Evolutionary conservation across 148 eudicot species (phyloP).

Genomic region (Oxyria digyna): DNA sequence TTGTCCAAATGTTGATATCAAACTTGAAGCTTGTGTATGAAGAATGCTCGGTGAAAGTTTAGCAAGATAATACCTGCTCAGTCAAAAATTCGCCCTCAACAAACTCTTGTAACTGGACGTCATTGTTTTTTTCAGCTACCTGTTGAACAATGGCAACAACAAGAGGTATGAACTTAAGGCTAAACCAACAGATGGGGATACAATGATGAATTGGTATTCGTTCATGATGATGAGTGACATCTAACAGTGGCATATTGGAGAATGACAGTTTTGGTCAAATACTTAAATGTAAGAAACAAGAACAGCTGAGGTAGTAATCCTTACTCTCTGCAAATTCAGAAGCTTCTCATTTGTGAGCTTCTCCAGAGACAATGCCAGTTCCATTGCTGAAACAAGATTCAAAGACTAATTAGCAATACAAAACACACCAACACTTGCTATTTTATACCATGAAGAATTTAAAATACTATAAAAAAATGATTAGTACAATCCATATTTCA

Average conservation of each 20-base stretch:
- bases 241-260: not conserved
- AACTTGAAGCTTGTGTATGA: not conserved
- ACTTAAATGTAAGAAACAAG: not conserved
- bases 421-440: no score
- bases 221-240: not conserved
- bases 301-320: slow-evolving; percentile 2
- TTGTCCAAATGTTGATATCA: not conserved
- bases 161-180: not conserved
- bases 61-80: slow-evolving; percentile 45
- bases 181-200: not conserved
- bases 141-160: slow-evolving; percentile 13
- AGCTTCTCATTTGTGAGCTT: slow-evolving; percentile 70
- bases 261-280: not conserved
- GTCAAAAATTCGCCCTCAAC: slow-evolving; percentile 54
- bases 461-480: no score
- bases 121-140: slow-evolving; percentile 64
- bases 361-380: slow-evolving; percentile 73
- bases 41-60: not conserved
- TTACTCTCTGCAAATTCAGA: slow-evolving; percentile 66
- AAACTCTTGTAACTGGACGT: slow-evolving; percentile 62
- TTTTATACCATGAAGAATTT: no score
- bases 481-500: no score
- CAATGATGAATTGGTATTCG: not conserved
- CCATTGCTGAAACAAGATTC: slow-evolving; percentile 59
- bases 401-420: not conserved